These are phyloP conservation scores for Wickerhamiella lipophila DNA, from an alignment of 805 yeast species.

Conservation along the genomic window DNA sequence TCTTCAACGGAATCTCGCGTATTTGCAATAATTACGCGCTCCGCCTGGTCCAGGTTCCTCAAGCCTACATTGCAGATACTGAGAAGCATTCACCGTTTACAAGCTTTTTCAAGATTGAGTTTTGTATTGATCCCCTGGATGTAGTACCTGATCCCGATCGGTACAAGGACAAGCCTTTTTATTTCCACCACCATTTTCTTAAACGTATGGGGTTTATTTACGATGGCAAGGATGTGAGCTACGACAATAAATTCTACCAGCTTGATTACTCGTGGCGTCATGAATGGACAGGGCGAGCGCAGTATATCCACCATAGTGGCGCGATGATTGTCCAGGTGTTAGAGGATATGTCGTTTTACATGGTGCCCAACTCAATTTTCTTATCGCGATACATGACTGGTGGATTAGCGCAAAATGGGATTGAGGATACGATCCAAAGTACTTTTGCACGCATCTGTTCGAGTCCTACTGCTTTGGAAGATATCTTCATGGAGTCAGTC, in stretches of 20 bases:
- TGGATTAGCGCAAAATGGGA: slow-evolving; percentile 15
- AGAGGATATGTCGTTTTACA: slow-evolving; percentile 60
- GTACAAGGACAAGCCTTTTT: slow-evolving; percentile 22
- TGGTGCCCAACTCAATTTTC: slow-evolving; percentile 81
- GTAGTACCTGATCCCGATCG: slow-evolving; percentile 32
- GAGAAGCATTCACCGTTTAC: slow-evolving; percentile 78
- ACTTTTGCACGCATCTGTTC: slow-evolving; percentile 53
- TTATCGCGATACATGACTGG: slow-evolving; percentile 41
- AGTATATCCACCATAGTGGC: slow-evolving; percentile 82
- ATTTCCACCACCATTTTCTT: slow-evolving; percentile 65
- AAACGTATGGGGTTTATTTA: slow-evolving; percentile 60
- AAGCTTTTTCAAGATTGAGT: slow-evolving; percentile 56
- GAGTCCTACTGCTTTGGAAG: slow-evolving; percentile 36
- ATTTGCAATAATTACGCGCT: slow-evolving; percentile 78
- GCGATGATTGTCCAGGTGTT: slow-evolving; percentile 78
- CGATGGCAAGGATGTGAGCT: slow-evolving; percentile 44
- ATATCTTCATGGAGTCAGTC: slow-evolving; percentile 38
- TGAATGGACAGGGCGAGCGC: slow-evolving; percentile 69
- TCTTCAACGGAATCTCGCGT: slow-evolving; percentile 64
- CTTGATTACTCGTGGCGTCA: slow-evolving; percentile 69
- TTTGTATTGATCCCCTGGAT: slow-evolving; percentile 61
- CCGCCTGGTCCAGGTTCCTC: slow-evolving; percentile 73
- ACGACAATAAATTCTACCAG: slow-evolving; percentile 42
- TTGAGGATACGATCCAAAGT: slow-evolving; percentile 40
- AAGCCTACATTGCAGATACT: slow-evolving; percentile 69